Evolutionary conservation across 371 early-diverging fungal species (phyloP).

Genomic region (Mucor saturninus): DNA sequence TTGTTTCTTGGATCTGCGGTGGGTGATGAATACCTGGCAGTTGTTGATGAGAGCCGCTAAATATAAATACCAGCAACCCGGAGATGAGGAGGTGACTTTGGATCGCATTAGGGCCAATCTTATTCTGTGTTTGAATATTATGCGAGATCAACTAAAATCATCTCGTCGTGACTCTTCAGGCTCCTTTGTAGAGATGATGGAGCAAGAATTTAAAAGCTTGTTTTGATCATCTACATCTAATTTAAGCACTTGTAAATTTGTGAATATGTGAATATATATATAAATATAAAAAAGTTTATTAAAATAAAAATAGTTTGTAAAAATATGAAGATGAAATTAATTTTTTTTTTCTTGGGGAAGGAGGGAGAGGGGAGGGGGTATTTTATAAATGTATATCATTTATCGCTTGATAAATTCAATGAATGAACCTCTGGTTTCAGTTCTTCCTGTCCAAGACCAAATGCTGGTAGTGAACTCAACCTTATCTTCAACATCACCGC

Average conservation of each 20-base stretch:
- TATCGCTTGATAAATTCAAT: conserved; percentile 24
- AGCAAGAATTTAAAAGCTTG: conserved; percentile 4
- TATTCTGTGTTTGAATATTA: conserved; percentile 20
- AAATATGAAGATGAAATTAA: background rate
- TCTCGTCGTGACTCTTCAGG: conserved; percentile 7
- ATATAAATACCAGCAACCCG: conserved; percentile 17
- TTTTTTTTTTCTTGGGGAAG: background rate
- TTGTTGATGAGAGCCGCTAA: conserved; percentile 14
- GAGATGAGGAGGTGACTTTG: conserved; percentile 7
- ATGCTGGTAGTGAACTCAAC: conserved; percentile 20
- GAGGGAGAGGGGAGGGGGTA: background rate
- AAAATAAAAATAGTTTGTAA: background rate
- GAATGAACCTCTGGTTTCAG: conserved; percentile 32
- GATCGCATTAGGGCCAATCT: conserved; percentile 28
- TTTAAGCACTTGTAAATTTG: background rate
- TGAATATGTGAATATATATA: background rate
- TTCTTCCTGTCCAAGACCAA: conserved; percentile 39
- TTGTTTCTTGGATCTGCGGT: conserved; percentile 23
- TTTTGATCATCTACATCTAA: background rate
- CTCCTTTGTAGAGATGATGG: background rate
- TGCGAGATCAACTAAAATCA: conserved; percentile 6
- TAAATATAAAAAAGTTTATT: background rate
- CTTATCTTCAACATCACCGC: conserved; percentile 30
- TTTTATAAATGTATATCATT: conserved; percentile 2
- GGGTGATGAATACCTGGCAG: conserved; percentile 31